Percentiles rank a stretch among this genome's conserved stretches.
Conservation (phyloP, 257 asterid genomes). For the Solanum habrochaites region DNA sequence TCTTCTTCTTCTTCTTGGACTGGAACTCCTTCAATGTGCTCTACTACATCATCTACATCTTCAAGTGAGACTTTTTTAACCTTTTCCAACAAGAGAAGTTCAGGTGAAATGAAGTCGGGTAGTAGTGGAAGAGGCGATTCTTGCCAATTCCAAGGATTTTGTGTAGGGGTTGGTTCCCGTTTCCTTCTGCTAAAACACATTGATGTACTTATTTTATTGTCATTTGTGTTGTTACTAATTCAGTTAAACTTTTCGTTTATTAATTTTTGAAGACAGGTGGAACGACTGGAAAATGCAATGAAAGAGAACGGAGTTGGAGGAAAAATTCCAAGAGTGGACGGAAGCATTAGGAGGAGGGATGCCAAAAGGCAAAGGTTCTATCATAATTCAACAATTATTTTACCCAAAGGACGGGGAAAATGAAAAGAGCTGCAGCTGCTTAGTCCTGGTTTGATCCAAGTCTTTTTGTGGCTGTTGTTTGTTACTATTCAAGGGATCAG, state of each 20-base stretch:
- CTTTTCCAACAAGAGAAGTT: constrained; percentile 29
- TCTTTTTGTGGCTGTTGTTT: background rate
- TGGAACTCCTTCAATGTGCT: constrained; percentile 19
- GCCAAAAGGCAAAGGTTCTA: background rate
- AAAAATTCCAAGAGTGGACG: constrained; percentile 19
- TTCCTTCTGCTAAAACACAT: background rate
- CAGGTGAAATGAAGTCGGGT: constrained; percentile 17
- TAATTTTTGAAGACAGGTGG: constrained; percentile 24
- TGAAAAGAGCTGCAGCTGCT: background rate
- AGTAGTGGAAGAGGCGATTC: background rate
- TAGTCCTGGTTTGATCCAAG: background rate
- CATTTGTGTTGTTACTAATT: background rate
- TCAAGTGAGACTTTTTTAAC: constrained; percentile 1
- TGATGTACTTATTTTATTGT: background rate
- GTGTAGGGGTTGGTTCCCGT: constrained; percentile 33
- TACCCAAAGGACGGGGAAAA: background rate
- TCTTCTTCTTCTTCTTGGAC: constrained; percentile 19
- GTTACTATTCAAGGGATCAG: background rate
- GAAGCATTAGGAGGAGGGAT: constrained; percentile 10
- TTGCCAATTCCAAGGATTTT: constrained; percentile 33
- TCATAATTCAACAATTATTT: background rate
- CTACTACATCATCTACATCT: constrained; percentile 27
- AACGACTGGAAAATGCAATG: constrained; percentile 10
- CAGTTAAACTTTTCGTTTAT: background rate
- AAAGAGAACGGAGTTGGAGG: constrained; percentile 24